Conservation (phyloP, 2,329 filamentous ascomycete genomes). For the Fusarium sp. region DNA sequence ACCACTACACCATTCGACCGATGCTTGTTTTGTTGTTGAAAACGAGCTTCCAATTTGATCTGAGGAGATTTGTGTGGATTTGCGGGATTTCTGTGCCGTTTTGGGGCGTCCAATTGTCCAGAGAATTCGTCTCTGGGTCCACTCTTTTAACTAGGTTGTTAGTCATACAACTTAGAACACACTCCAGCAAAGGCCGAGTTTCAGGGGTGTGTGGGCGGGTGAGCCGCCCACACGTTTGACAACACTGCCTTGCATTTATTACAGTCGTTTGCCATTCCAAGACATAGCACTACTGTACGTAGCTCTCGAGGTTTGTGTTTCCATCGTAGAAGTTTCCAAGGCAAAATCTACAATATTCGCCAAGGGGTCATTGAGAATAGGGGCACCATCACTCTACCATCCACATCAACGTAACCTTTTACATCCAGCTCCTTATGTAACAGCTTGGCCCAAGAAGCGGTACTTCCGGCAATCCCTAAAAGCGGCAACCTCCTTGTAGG, state of each 20-base stretch:
- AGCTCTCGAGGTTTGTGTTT: not conserved
- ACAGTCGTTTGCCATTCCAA: not conserved
- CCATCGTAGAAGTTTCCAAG: not conserved
- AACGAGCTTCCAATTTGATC: not conserved
- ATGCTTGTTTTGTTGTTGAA: not conserved
- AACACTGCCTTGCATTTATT: not conserved
- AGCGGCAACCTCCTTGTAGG: not conserved
- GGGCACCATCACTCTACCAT: too few species aligned
- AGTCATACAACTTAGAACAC: not conserved
- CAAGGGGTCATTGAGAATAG: too few species aligned
- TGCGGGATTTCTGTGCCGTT: not conserved
- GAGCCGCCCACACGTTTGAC: not conserved
- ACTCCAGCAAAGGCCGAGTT: not conserved
- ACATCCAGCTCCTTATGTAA: not conserved
- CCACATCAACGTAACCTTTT: too few species aligned
- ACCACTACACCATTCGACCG: not conserved
- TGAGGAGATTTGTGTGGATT: not conserved
- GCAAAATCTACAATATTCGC: too few species aligned
- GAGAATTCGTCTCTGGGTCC: not conserved
- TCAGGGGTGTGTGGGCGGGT: not conserved
- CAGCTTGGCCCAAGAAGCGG: not conserved
- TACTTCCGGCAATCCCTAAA: not conserved
- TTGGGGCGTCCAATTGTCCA: not conserved
- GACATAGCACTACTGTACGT: not conserved
- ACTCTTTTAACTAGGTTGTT: not conserved